Evolutionary conservation across 176 grass and related monocot species (phyloP), one percentile per base, ranked within the genome.

Genomic region (Chrysopogon serrulatus): DNA sequence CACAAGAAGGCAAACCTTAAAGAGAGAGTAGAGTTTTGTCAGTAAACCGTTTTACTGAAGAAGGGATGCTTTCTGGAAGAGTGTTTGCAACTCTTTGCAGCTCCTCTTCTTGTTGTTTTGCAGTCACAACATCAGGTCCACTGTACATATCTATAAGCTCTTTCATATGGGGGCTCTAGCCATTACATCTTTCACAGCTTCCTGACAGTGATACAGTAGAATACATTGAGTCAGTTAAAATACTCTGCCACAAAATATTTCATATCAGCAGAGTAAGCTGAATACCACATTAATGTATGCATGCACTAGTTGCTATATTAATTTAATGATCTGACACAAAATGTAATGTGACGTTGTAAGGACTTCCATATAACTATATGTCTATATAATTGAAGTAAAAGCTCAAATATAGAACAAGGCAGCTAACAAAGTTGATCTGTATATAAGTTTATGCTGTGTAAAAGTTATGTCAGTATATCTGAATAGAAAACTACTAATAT

Each of bases 71-170:
- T 59, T 79, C 68, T 48, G 85, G 96, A 74, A 98, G 82, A 81
- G 93, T 98, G 72, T 73, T 87, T 42, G 93, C 96, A 80, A 95
- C 93, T 84, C 93, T 86, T 75, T 92, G 79, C 83, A 98, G 74
- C 76, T 98, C 96, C 57, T 81, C 53, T 62, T 95, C 91, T 84
- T 98, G 91, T 86, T 98, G 79, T 79, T 95, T 98, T 78, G 93
- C 91, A 83, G 93, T 90, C 76, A 98, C 85, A 43, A 81, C 73
- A 66, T 94, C 93, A 85, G 93, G 93, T 4, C 93, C 89, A 13
- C 78, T 83, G 67, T 92, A 98, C 77, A 85, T 81, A 65, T 95
- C 96, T 67, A 95, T 81, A 33, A 93, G 59, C 39, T 94, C 78
- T 82, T 98, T 90, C 79, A 95, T 90, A 51, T 83, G 37, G 81